Conservation (phyloP, 2,329 filamentous ascomycete species). For the Gnomoniopsis sp. region DNA sequence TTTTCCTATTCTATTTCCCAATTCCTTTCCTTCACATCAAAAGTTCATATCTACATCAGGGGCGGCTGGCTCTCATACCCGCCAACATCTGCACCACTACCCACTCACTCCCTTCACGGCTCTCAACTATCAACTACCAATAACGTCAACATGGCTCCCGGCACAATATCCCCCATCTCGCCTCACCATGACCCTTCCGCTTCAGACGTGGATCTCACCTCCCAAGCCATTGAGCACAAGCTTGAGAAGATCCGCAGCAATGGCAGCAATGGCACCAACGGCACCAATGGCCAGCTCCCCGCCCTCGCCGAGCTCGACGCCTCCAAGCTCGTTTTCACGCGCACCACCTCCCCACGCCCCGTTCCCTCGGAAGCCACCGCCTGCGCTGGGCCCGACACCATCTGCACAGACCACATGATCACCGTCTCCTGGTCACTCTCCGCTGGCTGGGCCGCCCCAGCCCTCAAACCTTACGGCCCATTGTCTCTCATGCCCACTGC, state of each 20-base stretch:
- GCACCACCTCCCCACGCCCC: slow-evolving; percentile 45
- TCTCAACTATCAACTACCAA: not conserved
- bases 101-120: not conserved
- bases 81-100: too few species aligned
- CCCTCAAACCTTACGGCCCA: slow-evolving; percentile 74
- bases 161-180: slow-evolving; percentile 23
- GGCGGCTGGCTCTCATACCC: too few species aligned
- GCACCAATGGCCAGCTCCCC: slow-evolving; percentile 33
- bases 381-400: slow-evolving; percentile 46
- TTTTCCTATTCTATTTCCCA: not conserved
- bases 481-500: slow-evolving; percentile 77
- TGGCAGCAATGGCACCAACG: slow-evolving; percentile 27
- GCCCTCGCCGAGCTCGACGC: slow-evolving; percentile 60
- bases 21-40: not conserved
- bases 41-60: not conserved
- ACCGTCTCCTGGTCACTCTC: slow-evolving; percentile 60
- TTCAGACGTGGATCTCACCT: slow-evolving; percentile 49
- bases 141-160: slow-evolving; percentile 25
- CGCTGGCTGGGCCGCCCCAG: slow-evolving; percentile 69
- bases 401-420: slow-evolving; percentile 87
- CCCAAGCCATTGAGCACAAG: slow-evolving; percentile 50
- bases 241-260: slow-evolving; percentile 31
- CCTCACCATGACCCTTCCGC: slow-evolving; percentile 36
- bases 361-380: slow-evolving; percentile 50
- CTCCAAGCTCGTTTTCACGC: slow-evolving; percentile 56